Evolutionary conservation across 257 asterid genomes (phyloP).

Genomic region (Nicotiana obtusifolia): DNA sequence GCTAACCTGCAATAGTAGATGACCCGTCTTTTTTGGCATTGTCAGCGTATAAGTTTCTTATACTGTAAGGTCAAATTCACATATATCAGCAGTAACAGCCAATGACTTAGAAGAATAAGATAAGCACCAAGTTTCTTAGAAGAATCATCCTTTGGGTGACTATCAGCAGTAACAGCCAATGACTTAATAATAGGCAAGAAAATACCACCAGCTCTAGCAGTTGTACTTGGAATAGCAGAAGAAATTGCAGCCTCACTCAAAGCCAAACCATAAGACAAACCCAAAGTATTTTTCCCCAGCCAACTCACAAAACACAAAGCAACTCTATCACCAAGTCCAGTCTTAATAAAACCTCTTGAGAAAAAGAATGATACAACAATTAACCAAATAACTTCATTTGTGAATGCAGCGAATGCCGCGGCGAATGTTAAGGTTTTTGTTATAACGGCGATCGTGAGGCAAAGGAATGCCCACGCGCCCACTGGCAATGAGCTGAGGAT

Average conservation of each 20-base stretch:
- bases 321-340: slow-evolving; percentile 77
- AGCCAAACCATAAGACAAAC: slow-evolving; percentile 60
- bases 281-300: slow-evolving; percentile 64
- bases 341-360: slow-evolving; percentile 64
- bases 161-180: slow-evolving; percentile 42
- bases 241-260: slow-evolving; percentile 57
- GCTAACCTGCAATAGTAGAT: slow-evolving; percentile 42
- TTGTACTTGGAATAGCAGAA: slow-evolving; percentile 76
- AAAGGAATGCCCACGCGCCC: slow-evolving; percentile 61
- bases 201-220: slow-evolving; percentile 79
- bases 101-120: too few relatives aligned
- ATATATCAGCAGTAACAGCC: too few relatives aligned
- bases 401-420: slow-evolving; percentile 62
- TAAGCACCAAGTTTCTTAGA: slow-evolving; percentile 64
- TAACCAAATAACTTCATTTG: slow-evolving; percentile 74
- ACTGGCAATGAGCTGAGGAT: slow-evolving; percentile 60
- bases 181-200: slow-evolving; percentile 75
- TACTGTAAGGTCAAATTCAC: too few relatives aligned
- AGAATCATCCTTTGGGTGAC: slow-evolving; percentile 55
- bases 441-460: slow-evolving; percentile 47
- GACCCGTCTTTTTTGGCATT: too few relatives aligned
- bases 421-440: slow-evolving; percentile 59
- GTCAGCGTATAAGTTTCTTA: too few relatives aligned
- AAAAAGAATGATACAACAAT: slow-evolving; percentile 59
- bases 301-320: slow-evolving; percentile 57